phyloP scores from a whole-genome alignment of 2,329 filamentous ascomycete genomes.

The Scorias spongiosa region DNA sequence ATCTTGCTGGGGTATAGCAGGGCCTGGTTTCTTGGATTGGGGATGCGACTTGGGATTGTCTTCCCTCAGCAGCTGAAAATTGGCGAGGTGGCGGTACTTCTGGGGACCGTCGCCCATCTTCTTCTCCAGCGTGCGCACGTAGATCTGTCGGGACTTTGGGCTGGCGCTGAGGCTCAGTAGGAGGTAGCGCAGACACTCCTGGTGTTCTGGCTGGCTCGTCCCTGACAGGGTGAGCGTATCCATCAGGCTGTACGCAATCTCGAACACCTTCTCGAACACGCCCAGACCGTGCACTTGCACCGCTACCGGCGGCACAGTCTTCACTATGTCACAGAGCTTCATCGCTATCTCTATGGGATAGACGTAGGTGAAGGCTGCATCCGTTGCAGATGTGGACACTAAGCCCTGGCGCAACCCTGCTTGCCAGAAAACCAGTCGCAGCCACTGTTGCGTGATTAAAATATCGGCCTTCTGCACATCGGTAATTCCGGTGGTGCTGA shows the following conservation, averaged over 20 bases:
- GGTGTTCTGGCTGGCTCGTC: conserved; percentile 2
- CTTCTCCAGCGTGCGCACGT: conserved; percentile 7
- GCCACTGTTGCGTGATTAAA: conserved; percentile 9
- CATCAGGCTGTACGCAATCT: conserved; percentile 7
- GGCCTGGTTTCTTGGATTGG: not conserved
- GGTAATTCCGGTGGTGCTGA: conserved; percentile 3
- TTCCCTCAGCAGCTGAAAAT: conserved; percentile 5
- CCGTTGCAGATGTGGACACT: conserved; percentile 4
- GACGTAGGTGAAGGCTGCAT: conserved; percentile 6
- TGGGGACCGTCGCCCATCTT: conserved; percentile 6
- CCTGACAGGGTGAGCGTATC: conserved; percentile 5
- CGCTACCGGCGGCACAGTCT: conserved; percentile 5
- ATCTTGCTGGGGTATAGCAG: not conserved
- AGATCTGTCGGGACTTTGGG: conserved; percentile 7
- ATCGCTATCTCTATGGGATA: conserved; percentile 7
- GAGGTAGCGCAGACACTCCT: conserved; percentile 6
- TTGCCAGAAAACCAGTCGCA: conserved; percentile 9
- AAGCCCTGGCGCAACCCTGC: conserved; percentile 5
- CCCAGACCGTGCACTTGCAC: conserved; percentile 6
- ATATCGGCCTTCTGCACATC: conserved; percentile 8
- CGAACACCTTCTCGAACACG: conserved; percentile 9
- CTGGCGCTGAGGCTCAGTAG: conserved; percentile 5
- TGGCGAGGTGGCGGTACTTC: conserved; percentile 5
- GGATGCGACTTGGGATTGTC: not conserved
- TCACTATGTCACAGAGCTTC: conserved; percentile 5